These are phyloP conservation scores for Sedum album DNA, from an alignment of 164 flowering plant genomes.

Conservation along the genomic window DNA sequence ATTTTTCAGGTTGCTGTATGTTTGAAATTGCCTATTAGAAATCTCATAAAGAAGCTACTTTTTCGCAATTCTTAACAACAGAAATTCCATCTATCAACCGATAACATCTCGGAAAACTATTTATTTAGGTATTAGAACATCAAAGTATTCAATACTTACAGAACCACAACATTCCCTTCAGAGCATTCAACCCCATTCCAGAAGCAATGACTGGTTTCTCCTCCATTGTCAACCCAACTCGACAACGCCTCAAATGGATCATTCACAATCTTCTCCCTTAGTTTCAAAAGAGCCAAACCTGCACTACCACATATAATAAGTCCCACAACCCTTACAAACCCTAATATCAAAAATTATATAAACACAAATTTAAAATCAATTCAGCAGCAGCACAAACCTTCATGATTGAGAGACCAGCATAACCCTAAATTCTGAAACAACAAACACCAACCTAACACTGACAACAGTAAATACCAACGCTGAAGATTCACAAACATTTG, in stretches of 20 bases:
- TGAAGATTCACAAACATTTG: neutral
- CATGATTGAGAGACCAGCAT: neutral
- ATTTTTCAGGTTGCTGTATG: constrained; percentile 63
- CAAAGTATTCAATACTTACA: constrained; percentile 39
- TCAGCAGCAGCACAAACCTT: neutral
- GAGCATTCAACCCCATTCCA: constrained; percentile 69
- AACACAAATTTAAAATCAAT: neutral
- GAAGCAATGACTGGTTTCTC: constrained; percentile 35
- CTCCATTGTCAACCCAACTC: constrained; percentile 40
- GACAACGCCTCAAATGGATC: constrained; percentile 56
- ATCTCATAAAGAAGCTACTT: neutral
- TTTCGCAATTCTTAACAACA: neutral
- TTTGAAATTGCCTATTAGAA: neutral
- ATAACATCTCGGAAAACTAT: neutral
- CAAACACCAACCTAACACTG: neutral
- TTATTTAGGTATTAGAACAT: neutral
- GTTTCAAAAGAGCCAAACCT: constrained; percentile 5
- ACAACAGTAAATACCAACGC: too few species aligned
- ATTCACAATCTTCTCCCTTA: constrained; percentile 35
- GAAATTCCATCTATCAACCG: neutral
- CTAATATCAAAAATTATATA: neutral
- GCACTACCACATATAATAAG: neutral
- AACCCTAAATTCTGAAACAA: neutral
- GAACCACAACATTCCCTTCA: constrained; percentile 38
- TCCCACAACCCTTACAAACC: neutral